Conservation (phyloP, 805 yeast species). For the Saccharomyces eubayanus region DNA sequence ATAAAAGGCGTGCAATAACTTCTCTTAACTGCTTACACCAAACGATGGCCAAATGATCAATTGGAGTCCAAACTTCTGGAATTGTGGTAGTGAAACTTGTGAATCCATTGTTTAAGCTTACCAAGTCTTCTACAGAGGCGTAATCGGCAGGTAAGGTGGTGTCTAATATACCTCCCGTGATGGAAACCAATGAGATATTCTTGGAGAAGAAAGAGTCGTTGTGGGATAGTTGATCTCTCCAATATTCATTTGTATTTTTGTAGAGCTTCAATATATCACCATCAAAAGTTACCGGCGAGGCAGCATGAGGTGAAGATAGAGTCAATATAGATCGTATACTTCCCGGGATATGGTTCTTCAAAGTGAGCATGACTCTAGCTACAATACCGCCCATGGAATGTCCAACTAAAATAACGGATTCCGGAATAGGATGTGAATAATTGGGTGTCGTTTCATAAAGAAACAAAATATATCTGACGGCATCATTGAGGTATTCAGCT, state of each 20-base stretch:
- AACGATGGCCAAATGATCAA: slow-evolving; percentile 89
- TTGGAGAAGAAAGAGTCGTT: slow-evolving; percentile 18
- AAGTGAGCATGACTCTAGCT: slow-evolving; percentile 71
- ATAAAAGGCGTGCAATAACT: slow-evolving; percentile 48
- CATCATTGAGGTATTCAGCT: slow-evolving; percentile 87
- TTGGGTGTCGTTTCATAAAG: slow-evolving; percentile 40
- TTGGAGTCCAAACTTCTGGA: slow-evolving; percentile 87
- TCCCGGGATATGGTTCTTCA: slow-evolving; percentile 62
- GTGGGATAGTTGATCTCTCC: slow-evolving; percentile 55
- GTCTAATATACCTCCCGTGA: slow-evolving; percentile 83
- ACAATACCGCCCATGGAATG: slow-evolving; percentile 99
- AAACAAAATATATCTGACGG: slow-evolving; percentile 63
- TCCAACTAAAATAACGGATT: slow-evolving; percentile 70
- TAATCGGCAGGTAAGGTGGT: slow-evolving; percentile 83
- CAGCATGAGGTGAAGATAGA: slow-evolving; percentile 83
- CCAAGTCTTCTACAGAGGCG: slow-evolving; percentile 59
- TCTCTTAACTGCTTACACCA: slow-evolving; percentile 89
- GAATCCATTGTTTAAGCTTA: slow-evolving; percentile 72
- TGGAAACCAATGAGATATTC: slow-evolving; percentile 66
- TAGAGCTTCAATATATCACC: slow-evolving; percentile 74
- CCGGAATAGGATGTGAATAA: slow-evolving; percentile 35
- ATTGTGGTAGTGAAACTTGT: slow-evolving; percentile 79
- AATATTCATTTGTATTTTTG: slow-evolving; percentile 63
- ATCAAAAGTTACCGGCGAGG: slow-evolving; percentile 89
- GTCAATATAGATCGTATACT: slow-evolving; percentile 82